phyloP scores from a whole-genome alignment of 73 alveolate species.

The Tetrahymena elliotti region DNA sequence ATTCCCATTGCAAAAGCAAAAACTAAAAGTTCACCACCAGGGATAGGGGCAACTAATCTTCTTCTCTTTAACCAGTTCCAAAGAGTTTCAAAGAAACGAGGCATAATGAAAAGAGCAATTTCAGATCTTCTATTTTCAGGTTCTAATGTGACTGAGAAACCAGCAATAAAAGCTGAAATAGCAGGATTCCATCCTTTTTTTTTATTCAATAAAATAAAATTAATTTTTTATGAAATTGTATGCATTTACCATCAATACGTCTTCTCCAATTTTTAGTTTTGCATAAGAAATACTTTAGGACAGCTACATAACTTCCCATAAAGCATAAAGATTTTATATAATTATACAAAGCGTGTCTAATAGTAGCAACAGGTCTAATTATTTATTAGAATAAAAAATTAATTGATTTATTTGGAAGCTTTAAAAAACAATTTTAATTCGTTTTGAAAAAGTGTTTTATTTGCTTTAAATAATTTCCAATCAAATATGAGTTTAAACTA shows the following conservation, averaged over 20 bases:
- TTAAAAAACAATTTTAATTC: too few relatives aligned
- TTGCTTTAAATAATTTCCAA: too few relatives aligned
- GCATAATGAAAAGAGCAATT: conserved; percentile 44
- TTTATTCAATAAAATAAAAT: neutral
- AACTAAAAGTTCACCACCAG: conserved; percentile 36
- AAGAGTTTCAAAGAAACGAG: conserved; percentile 43
- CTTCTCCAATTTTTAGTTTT: conserved; percentile 20
- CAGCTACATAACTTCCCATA: conserved; percentile 29
- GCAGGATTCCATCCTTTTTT: conserved; percentile 38
- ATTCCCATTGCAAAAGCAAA: conserved; percentile 53
- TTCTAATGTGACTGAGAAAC: conserved; percentile 34
- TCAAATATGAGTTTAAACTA: too few relatives aligned
- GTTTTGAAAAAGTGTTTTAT: neutral
- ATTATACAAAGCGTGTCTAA: conserved; percentile 16
- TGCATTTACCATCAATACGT: conserved; percentile 18
- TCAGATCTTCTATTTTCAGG: conserved; percentile 45
- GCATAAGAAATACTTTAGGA: conserved; percentile 23
- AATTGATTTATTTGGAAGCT: neutral
- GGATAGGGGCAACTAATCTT: conserved; percentile 11
- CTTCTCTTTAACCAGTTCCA: conserved; percentile 45
- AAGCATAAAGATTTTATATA: conserved; percentile 30
- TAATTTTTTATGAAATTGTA: neutral
- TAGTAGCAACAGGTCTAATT: conserved; percentile 22
- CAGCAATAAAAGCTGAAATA: conserved; percentile 25
- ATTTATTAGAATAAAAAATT: neutral